phyloP scores from a whole-genome alignment of 148 eudicot genomes.

The Cornus suecica region DNA sequence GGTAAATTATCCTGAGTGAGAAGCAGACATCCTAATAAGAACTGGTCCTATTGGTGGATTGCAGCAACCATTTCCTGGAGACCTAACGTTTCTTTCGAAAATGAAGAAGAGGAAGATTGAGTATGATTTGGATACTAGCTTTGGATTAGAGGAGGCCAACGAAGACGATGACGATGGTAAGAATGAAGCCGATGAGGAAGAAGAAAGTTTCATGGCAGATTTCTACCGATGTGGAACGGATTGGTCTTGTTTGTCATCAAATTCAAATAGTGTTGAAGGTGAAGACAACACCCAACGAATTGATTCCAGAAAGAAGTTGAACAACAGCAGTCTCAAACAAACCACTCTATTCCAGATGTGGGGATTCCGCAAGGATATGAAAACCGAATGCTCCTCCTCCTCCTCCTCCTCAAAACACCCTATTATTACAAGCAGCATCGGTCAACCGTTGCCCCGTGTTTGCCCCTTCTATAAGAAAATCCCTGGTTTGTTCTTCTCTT shows the following conservation, averaged over 20 bases:
- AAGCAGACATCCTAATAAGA: no score
- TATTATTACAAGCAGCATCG: constrained; percentile 6
- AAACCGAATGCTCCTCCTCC: neutral
- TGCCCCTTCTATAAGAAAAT: constrained; percentile 75
- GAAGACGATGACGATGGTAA: neutral
- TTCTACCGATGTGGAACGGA: constrained; percentile 49
- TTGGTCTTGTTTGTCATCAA: constrained; percentile 30
- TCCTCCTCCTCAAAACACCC: neutral
- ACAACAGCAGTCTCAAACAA: constrained; percentile 37
- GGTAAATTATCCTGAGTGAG: no score
- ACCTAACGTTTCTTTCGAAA: no score
- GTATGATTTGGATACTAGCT: no score
- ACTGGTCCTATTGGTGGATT: no score
- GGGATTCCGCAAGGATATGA: constrained; percentile 24
- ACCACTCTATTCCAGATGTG: constrained; percentile 43
- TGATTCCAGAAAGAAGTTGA: neutral
- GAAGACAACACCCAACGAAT: neutral
- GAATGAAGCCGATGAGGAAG: neutral
- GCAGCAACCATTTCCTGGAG: no score
- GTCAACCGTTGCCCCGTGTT: no score
- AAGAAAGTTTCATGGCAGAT: constrained; percentile 39
- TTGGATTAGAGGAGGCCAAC: no score
- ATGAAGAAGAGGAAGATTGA: no score
- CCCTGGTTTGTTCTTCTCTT: constrained; percentile 33
- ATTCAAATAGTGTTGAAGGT: neutral